Evolutionary conservation across 2,329 filamentous ascomycete species (phyloP), one percentile per base, ranked within the genome.

Genomic region (Fusarium sambucinum): DNA sequence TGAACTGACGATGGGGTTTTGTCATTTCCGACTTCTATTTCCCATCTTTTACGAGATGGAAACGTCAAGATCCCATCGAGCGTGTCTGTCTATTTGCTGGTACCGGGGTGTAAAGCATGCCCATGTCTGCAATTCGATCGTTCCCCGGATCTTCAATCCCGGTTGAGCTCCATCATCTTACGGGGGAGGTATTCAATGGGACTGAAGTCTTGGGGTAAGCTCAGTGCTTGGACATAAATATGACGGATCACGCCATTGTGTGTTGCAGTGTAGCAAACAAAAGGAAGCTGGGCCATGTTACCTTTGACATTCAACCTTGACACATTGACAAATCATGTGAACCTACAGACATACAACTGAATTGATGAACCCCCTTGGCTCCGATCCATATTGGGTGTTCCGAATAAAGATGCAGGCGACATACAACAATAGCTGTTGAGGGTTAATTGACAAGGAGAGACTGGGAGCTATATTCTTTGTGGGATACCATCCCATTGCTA

Each of bases 41-140:
- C 40, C 52, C 53, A 42, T 52, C 14, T 42, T 50, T 59, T 59
- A 64, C 45, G 52, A 46, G 25, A 64, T 47, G 7, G 4, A 46
- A 59, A 56, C 33, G 32, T n/a, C 32, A 38, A 27, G 12, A 14
- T 46, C 40, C 40, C 12, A 55, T 41, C 2, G 17, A 6, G 4
- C 32, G 17, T 37, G 17, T 14, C 16, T 23, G 27, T 7, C 13
- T 41, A 4, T 14, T 19, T 32, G 21, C 23, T 46, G 19, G 25
- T 30, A 21, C 21, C n/a, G 12, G 32, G 47, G 42, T 42, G 41
- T 54, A 6, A 21, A 27, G 19, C 23, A n/a, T 62, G 17, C 37
- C 25, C 37, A 23, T 29, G 37, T 27, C 32, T 42, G 17, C 21
- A n/a, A 35, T 40, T n/a, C 35, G 45, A 53, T 63, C 37, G 5